Base-by-base conservation (phyloP, 192 early-diverging fungal genomes). In the Polychytrium aggregatum region DNA sequence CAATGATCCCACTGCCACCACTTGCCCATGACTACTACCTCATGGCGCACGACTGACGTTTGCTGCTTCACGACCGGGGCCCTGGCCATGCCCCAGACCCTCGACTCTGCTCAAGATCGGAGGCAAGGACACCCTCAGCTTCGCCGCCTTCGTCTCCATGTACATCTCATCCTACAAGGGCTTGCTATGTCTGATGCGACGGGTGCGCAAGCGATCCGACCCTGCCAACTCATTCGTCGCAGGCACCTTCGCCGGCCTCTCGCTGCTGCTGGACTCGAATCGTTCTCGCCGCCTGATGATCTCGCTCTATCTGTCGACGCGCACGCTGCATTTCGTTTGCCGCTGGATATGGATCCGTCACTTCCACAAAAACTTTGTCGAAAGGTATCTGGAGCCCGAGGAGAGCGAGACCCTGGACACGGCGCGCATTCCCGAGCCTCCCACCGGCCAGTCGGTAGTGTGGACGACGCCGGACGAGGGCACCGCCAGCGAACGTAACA, bases 81-180 rank as follows among this genome's bases (percentile, higher is more conserved):
- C 21, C 21, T 18, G 18, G 10, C 21, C 42, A 18, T 21, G 21
- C 14, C 14, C 28, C 37, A 65, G 63, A 30, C 59, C 59, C 13
- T n/a, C 30, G 10, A 39, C 46, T 14, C 31, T 67, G n/a, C 21
- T 52, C 17, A 62, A 63, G 49, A 52, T 67, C 37, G 65, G 65
- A 7, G 65, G 65, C 1, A 27, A 47, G 30, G 65, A 67, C 37
- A 67, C 65, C 7, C 55, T 47, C 5, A 49, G 56, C 2, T 67
- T 67, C 51, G 55, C 65, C 1, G 46, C 59, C 9, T 67, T 67
- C 46, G 45, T 67, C 40, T 63, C 60, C 16, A 31, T 40, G 0
- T 63, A 63, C 43, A 67, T 63, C 28, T 55, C 53, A 2, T 11
- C 30, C n/a, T 67, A 67, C 45, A 67, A 67, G 34, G 65, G 41